A percentile compares a stretch with the other conserved stretches of the same genome.
Conservation (phyloP, 306 rosid species). For the Dalbergia cultrata region DNA sequence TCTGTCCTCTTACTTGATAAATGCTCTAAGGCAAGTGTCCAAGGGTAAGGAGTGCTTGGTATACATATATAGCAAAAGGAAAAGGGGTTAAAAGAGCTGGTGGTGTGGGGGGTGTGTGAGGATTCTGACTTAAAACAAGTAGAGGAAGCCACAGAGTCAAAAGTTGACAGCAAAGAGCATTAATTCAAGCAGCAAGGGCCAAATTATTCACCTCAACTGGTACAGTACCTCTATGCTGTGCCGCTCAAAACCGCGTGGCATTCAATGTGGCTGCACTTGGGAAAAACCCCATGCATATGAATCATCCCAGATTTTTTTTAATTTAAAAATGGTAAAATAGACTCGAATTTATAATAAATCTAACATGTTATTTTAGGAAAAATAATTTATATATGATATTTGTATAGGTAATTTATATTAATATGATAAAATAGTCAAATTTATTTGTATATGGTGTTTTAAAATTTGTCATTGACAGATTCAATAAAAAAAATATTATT, state of each 20-base stretch:
- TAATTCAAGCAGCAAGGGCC: slow-evolving; percentile 53
- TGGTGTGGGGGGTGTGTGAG: neutral
- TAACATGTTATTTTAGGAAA: no score
- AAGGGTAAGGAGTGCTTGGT: slow-evolving; percentile 45
- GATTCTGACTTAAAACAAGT: slow-evolving; percentile 65
- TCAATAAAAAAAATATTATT: no score
- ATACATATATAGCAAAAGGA: slow-evolving; percentile 60
- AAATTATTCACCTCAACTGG: slow-evolving; percentile 65
- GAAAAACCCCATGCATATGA: slow-evolving; percentile 25
- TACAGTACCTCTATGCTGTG: slow-evolving; percentile 49
- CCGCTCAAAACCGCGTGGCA: slow-evolving; percentile 92
- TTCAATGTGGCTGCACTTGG: slow-evolving; percentile 69
- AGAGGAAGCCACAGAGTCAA: slow-evolving; percentile 66
- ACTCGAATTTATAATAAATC: no score
- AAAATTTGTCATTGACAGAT: no score
- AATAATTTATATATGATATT: no score
- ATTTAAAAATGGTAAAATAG: no score
- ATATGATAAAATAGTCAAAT: no score
- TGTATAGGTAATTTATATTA: no score
- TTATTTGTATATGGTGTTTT: no score
- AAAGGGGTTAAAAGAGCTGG: slow-evolving; percentile 20
- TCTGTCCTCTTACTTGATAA: slow-evolving; percentile 4
- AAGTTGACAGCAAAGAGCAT: slow-evolving; percentile 84
- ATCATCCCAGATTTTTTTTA: neutral
- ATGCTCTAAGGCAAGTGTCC: slow-evolving; percentile 46